Evolutionary conservation across 495 filamentous ascomycete genomes (phyloP), one percentile per base, ranked within the genome.

Genomic region (Penicillium paxilli): DNA sequence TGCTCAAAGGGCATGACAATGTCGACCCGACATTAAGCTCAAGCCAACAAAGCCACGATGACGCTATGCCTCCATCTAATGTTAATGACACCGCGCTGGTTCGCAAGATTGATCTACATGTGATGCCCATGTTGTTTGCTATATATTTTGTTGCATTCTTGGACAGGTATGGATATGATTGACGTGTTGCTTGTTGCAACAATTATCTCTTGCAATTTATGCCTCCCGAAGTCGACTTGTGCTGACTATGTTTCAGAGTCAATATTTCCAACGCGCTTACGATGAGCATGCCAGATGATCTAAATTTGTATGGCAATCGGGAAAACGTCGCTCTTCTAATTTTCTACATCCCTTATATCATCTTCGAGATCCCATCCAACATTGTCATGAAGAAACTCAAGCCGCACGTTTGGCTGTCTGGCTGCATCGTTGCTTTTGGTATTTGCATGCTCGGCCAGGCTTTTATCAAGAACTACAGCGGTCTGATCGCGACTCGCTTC

Each of bases 311-410:
- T 21, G 45, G 46, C 35, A 72, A 81, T 40, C 49, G 86, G 63
- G 88, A 80, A 71, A 89, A 89, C 63, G 82, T 77, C 14, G 86
- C 84, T 0, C 70, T 90, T 26, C 79, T 79, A 40, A 88, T 91
- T 59, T 91, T 93, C 76, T 95, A 92, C 71, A 81, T 93, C 0
- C 88, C 90, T 0, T 93, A 92, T 66, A 78, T 91, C 54, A 44
- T 89, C 24, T 83, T 85, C 59, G 89, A 77, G 67, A 91, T 94
- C 44, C 90, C 90, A 3, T 87, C 83, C 44, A 93, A 93, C 61
- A 78, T 92, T 54, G 58, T 90, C 2, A 69, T 93, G 35, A 91
- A 91, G 66, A 79, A 77, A 49, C 74, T 92, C 45, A 82, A 76
- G 44, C 89, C 90, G 2, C 80, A 83, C 33, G 62, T 89, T 42